Base-by-base conservation (phyloP, 1,284 basidiomycete genomes). In the Schizophyllum amplum region DNA sequence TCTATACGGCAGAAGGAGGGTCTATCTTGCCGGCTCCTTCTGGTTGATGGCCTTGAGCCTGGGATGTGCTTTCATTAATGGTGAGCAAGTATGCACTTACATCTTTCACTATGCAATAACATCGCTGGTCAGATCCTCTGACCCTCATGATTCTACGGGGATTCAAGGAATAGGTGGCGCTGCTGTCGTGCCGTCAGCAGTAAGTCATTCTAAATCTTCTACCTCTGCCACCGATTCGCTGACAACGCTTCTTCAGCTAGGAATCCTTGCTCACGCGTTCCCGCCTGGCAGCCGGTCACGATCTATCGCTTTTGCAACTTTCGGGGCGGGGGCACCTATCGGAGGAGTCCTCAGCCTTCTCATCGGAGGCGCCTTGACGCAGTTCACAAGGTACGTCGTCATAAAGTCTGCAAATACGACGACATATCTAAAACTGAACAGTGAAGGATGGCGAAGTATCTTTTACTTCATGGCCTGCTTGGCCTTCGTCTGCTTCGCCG, bases 391-490 rank as follows among this genome's bases (percentile, higher is more conserved):
- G 70, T 72, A 47, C 54, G 69, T n/a, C n/a, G n/a, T n/a, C n/a
- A n/a, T n/a, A n/a, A n/a, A n/a, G n/a, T n/a, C n/a, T n/a, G n/a
- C n/a, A n/a, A n/a, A n/a, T n/a, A n/a, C n/a, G n/a, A n/a, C n/a
- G n/a, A n/a, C n/a, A n/a, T n/a, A n/a, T n/a, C n/a, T n/a, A n/a
- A n/a, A n/a, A n/a, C n/a, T n/a, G n/a, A n/a, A n/a, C n/a, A n/a
- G n/a, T n/a, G n/a, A n/a, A n/a, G 72, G 70, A 4, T 87, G 84
- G 84, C 71, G 81, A 24, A 74, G 79, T 5, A 74, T 76, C 24
- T 83, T 85, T 61, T 86, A 73, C 69, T 69, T 82, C 52, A 68
- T 75, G 21, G 73, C 80, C 0, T 84, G 54, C 5, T 42, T 63
- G 52, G 58, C 59, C 75, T n/a, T 60, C 79, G 11, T 72, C 72